These are phyloP conservation scores for Fusarium redolens DNA, from an alignment of 2,329 filamentous ascomycete species.

Conservation along the genomic window DNA sequence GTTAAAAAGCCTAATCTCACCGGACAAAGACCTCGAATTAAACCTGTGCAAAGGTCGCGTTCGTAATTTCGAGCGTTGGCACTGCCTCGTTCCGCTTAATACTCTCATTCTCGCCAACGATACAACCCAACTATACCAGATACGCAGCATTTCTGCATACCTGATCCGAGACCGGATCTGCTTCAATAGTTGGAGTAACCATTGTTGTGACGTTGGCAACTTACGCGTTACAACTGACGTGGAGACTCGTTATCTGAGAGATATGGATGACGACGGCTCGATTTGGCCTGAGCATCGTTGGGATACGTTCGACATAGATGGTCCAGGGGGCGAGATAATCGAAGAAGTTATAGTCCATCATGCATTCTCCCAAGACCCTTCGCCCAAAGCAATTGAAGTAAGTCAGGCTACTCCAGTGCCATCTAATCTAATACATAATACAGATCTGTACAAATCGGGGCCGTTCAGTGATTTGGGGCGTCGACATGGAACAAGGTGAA, in stretches of 20 bases:
- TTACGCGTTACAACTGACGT: accelerated
- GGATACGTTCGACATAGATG: not conserved
- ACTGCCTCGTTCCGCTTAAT: accelerated
- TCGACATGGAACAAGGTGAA: not conserved
- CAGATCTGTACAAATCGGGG: not conserved
- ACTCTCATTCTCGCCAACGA: accelerated
- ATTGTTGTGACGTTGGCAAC: not conserved
- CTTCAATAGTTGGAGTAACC: accelerated
- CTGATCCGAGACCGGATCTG: accelerated
- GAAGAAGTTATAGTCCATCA: accelerated
- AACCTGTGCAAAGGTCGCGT: not conserved
- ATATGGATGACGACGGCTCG: accelerated
- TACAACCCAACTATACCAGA: accelerated
- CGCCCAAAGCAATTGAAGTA: not conserved
- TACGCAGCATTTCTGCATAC: not conserved
- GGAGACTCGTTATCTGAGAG: not conserved
- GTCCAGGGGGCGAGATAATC: accelerated
- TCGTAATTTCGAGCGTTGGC: not conserved
- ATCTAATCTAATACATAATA: too few relatives aligned
- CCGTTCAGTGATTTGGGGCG: not conserved
- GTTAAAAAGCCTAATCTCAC: not conserved
- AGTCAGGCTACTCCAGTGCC: accelerated
- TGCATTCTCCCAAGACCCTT: accelerated
- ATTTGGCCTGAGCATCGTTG: not conserved
- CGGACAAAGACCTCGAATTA: accelerated